Conservation (phyloP, 129 eudicot species). For the Arctium minus region DNA sequence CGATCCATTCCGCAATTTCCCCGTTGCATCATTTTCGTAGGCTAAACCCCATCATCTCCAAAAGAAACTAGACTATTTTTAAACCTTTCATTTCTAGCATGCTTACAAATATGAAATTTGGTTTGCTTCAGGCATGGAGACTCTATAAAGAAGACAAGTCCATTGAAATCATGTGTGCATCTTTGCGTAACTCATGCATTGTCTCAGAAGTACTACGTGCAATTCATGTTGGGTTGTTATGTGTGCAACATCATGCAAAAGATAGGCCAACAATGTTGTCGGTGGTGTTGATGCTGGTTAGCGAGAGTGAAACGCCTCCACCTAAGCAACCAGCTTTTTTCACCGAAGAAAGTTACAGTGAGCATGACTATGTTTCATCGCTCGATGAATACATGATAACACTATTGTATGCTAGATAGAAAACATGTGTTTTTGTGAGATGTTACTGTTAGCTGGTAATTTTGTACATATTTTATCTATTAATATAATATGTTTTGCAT, state of each 20-base stretch:
- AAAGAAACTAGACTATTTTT: too few relatives aligned
- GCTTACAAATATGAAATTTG: neutral
- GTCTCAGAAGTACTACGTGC: conserved; percentile 5
- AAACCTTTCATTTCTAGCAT: too few relatives aligned
- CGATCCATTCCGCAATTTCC: too few relatives aligned
- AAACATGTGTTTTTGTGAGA: too few relatives aligned
- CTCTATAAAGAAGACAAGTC: neutral
- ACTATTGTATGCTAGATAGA: neutral
- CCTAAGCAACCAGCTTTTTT: neutral
- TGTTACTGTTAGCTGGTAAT: too few relatives aligned
- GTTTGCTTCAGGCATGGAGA: neutral
- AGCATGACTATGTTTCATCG: too few relatives aligned
- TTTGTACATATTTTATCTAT: too few relatives aligned
- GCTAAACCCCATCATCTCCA: too few relatives aligned
- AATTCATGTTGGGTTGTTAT: conserved; percentile 11
- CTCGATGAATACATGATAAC: too few relatives aligned
- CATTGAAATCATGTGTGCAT: neutral
- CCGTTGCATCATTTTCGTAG: too few relatives aligned
- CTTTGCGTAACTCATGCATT: neutral
- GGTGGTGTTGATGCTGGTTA: conserved; percentile 27
- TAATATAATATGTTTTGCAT: too few relatives aligned
- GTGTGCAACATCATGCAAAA: conserved; percentile 28
- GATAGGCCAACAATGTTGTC: conserved; percentile 30
- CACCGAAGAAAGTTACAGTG: too few relatives aligned
- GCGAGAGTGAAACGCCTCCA: conserved; percentile 10